Percentiles rank a stretch among this genome's conserved stretches.
Conservation (phyloP, 2,329 filamentous ascomycete species). For the Penicillium sp. region DNA sequence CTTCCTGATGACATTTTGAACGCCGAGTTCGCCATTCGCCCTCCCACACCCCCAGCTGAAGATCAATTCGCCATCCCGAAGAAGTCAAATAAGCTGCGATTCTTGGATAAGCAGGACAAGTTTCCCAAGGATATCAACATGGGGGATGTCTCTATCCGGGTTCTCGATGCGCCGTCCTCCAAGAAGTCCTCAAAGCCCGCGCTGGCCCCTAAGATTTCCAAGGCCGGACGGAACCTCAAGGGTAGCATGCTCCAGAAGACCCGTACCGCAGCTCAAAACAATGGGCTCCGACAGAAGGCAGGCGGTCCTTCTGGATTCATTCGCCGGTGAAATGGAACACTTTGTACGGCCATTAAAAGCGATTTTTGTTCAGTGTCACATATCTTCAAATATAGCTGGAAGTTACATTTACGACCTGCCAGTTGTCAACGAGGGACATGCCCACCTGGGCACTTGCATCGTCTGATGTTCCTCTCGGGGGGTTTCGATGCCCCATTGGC, state of each 20-base stretch:
- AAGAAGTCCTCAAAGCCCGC: slow-evolving; percentile 41
- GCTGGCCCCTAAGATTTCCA: slow-evolving; percentile 49
- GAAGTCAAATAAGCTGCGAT: slow-evolving; percentile 48
- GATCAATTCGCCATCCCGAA: slow-evolving; percentile 24
- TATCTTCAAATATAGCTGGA: background rate
- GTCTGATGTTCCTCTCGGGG: background rate
- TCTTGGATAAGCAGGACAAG: slow-evolving; percentile 51
- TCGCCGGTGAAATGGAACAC: slow-evolving; percentile 28
- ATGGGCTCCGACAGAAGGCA: slow-evolving; percentile 40
- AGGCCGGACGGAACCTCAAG: slow-evolving; percentile 38
- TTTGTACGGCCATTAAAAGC: background rate
- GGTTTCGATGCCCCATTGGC: slow-evolving; percentile 4
- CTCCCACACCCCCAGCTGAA: slow-evolving; percentile 47
- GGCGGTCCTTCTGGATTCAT: slow-evolving; percentile 41
- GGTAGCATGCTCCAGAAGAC: slow-evolving; percentile 43
- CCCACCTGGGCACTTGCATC: background rate
- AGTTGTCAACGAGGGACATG: background rate
- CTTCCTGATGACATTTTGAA: slow-evolving; percentile 54
- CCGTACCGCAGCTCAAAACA: slow-evolving; percentile 33
- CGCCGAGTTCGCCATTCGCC: slow-evolving; percentile 45
- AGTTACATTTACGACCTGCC: background rate
- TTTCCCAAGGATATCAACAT: slow-evolving; percentile 52
- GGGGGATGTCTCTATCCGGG: slow-evolving; percentile 51
- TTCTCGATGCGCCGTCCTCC: slow-evolving; percentile 42
- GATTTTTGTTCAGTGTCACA: background rate